Evolutionary conservation across 306 rosid genomes (phyloP), one percentile per base, ranked within the genome.

Genomic region (Geum urbanum): DNA sequence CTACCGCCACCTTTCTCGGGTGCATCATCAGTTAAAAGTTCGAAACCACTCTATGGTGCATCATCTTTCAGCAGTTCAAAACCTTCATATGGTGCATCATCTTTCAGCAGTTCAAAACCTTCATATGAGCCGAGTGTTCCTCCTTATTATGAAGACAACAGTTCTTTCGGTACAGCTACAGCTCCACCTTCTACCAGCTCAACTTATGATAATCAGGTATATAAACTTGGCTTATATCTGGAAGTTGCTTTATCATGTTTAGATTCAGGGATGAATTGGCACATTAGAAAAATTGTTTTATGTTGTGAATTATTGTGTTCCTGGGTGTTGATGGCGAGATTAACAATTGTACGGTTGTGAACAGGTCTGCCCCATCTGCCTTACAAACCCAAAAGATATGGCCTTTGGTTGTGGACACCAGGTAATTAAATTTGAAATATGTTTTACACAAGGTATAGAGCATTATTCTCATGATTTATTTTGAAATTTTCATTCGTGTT

Each of bases 331-430:
- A 47, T 66, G 56, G 44, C 70, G 5, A 14, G 51, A 53, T 55
- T 79, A 71, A 76, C 71, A 40, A 37, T 76, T 20, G 20, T 37
- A 57, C 84, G 77, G 54, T 74, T 43, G 69, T 74, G 7, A 49
- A 77, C 92, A 94, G 98, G 69, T 87, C 70, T 94, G 98, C 81
- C 90, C 96, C 69, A 88, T 94, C 70, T 91, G 99, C 86, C 74
- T 94, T 41, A 84, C 24, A 41, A 81, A 94, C 74, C 12, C 89
- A 5, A 94, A 88, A 82, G 89, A 94, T 92, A 84, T 94, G 92
- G 99, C 97, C 76, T 94, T 90, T 57, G 97, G 96, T 52, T 94
- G 99, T 63, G 99, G 99, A 57, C 99, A 94, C 80, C 99, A 83
- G 97, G 99, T 91, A 85, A 67, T 46, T 51, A 32, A 53, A 56